phyloP scores from a whole-genome alignment of 768 basidiomycete species.

The Hericium rajendrae region DNA sequence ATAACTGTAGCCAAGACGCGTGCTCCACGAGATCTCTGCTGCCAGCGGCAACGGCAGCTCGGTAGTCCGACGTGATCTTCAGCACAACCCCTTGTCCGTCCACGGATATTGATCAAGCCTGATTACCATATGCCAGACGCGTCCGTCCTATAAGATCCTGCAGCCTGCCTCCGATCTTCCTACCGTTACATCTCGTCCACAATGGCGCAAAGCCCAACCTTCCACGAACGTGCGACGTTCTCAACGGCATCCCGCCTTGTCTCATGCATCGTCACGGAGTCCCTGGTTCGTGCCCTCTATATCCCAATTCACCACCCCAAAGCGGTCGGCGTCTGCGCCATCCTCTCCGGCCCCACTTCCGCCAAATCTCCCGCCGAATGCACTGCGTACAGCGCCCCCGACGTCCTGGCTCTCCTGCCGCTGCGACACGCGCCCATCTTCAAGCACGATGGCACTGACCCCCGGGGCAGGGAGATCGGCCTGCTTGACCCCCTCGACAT shows the following conservation, averaged over 20 bases:
- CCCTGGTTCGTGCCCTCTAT: slow-evolving; percentile 39
- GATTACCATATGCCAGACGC: too few relatives aligned
- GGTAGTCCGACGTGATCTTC: too few relatives aligned
- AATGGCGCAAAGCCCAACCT: not conserved
- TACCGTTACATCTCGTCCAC: too few relatives aligned
- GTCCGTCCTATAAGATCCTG: too few relatives aligned
- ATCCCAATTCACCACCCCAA: slow-evolving; percentile 27
- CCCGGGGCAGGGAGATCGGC: slow-evolving; percentile 30
- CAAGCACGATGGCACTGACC: slow-evolving; percentile 25
- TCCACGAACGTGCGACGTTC: slow-evolving; percentile 29
- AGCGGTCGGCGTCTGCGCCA: slow-evolving; percentile 30
- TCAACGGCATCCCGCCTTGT: slow-evolving; percentile 39
- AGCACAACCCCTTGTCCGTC: too few relatives aligned
- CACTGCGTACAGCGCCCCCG: slow-evolving; percentile 20
- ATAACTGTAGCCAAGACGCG: too few relatives aligned
- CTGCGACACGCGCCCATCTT: slow-evolving; percentile 39
- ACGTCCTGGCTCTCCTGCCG: slow-evolving; percentile 40
- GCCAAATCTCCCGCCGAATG: not conserved
- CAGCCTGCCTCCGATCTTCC: too few relatives aligned
- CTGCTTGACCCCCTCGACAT: slow-evolving; percentile 49
- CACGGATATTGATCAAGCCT: too few relatives aligned
- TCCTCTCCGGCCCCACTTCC: slow-evolving; percentile 26
- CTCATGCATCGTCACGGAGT: slow-evolving; percentile 52
- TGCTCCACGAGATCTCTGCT: not conserved
- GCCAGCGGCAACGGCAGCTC: too few relatives aligned